These are phyloP conservation scores for Xylariomycetidae sp. DNA, from an alignment of 2,329 filamentous ascomycete genomes.

Conservation along the genomic window DNA sequence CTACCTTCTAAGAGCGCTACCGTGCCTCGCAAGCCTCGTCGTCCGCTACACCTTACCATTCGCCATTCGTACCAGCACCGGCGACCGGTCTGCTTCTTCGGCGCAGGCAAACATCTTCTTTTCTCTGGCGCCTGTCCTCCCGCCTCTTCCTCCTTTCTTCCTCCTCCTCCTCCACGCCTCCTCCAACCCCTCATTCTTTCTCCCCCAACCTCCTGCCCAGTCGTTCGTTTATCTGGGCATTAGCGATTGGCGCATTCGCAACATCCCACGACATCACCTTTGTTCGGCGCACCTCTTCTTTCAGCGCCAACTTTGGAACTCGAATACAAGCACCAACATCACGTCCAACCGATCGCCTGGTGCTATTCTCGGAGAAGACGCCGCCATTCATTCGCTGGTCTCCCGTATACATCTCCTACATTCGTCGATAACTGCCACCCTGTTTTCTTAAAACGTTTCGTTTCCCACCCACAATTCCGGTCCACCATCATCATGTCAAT, in stretches of 20 bases:
- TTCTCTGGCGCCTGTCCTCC: background rate
- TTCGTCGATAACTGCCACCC: background rate
- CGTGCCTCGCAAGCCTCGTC: too few relatives aligned
- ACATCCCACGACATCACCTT: too few relatives aligned
- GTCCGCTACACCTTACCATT: too few relatives aligned
- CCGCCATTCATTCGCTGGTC: constrained; percentile 8
- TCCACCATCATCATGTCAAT: constrained; percentile 19
- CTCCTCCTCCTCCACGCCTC: background rate
- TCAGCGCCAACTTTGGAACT: too few relatives aligned
- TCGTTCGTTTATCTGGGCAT: constrained; percentile 1
- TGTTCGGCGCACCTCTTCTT: too few relatives aligned
- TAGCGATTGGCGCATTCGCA: too few relatives aligned
- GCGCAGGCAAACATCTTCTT: background rate
- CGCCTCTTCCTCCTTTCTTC: background rate
- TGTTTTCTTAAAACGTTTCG: background rate
- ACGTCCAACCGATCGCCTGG: constrained; percentile 23
- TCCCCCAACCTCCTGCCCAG: background rate
- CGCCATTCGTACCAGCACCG: too few relatives aligned
- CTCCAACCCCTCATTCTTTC: background rate
- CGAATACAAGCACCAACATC: too few relatives aligned
- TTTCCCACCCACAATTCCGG: constrained; percentile 1
- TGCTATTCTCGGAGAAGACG: constrained; percentile 18
- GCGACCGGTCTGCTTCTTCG: too few relatives aligned
- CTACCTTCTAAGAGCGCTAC: too few relatives aligned
- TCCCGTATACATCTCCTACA: background rate